These are phyloP conservation scores for Kwoniella botswanensis DNA, from an alignment of 768 basidiomycete genomes.

Conservation along the genomic window DNA sequence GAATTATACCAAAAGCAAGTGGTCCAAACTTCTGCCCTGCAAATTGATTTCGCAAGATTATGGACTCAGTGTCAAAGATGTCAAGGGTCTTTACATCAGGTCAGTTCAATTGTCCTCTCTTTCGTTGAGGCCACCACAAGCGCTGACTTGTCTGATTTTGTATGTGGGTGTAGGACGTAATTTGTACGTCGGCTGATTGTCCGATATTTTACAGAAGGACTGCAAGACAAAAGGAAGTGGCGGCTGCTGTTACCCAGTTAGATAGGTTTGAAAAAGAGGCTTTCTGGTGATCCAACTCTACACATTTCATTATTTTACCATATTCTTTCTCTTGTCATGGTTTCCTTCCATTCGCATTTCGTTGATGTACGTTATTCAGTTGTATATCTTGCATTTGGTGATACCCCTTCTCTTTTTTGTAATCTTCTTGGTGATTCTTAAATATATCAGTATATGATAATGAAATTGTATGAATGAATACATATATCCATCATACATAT, in stretches of 20 bases:
- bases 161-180: constrained; percentile 71
- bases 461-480: not conserved
- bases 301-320: not conserved
- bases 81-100: constrained; percentile 94
- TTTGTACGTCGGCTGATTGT: constrained; percentile 96
- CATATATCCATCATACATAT: constrained; percentile 1
- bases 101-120: constrained; percentile 13
- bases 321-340: not conserved
- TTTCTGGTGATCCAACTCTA: constrained; percentile 45
- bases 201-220: constrained; percentile 99
- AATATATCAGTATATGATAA: not conserved
- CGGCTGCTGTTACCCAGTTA: constrained; percentile 75
- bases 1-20: constrained; percentile 90
- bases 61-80: constrained; percentile 99
- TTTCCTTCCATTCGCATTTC: not conserved
- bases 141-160: not conserved
- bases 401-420: constrained; percentile 13
- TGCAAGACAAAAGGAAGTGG: constrained; percentile 97
- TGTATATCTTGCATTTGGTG: constrained; percentile 18
- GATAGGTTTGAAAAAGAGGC: constrained; percentile 75
- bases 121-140: not conserved
- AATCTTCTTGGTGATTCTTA: constrained; percentile 1
- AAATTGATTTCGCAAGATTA: constrained; percentile 88
- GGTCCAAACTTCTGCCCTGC: constrained; percentile 71
- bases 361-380: not conserved